Percentiles rank a stretch among this genome's conserved stretches.
phyloP scores from a whole-genome alignment of 768 basidiomycete genomes.

The Xerocomus brunneocitrinus region DNA sequence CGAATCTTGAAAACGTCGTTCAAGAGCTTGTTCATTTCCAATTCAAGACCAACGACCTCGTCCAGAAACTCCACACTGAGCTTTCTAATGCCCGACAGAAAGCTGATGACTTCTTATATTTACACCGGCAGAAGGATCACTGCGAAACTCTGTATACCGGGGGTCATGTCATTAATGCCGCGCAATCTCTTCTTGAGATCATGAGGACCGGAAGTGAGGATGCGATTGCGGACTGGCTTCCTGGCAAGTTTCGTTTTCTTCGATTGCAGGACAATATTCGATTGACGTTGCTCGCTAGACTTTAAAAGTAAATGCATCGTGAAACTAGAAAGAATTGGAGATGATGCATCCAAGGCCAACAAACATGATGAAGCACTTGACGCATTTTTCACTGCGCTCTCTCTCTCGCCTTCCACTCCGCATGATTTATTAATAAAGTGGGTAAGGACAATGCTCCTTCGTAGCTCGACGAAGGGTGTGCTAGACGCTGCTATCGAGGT shows the following conservation, averaged over 20 bases:
- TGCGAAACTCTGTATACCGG: constrained; percentile 3
- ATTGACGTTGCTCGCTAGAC: neutral
- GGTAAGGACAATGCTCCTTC: neutral
- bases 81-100: neutral
- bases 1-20: neutral
- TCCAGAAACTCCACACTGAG: neutral
- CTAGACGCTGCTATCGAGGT: neutral
- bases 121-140: constrained; percentile 1
- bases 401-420: neutral
- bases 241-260: neutral
- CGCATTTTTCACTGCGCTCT: neutral
- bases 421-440: neutral
- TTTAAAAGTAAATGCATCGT: neutral
- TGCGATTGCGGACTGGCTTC: neutral
- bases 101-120: neutral
- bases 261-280: too few species aligned
- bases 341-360: neutral
- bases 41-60: neutral
- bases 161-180: neutral
- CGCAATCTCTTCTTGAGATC: neutral
- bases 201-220: neutral
- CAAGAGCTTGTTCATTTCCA: neutral
- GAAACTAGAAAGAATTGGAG: neutral
- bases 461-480: neutral
- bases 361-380: neutral